Base-by-base conservation (phyloP, 148 eudicot genomes). In the Chenopodium suecicum region DNA sequence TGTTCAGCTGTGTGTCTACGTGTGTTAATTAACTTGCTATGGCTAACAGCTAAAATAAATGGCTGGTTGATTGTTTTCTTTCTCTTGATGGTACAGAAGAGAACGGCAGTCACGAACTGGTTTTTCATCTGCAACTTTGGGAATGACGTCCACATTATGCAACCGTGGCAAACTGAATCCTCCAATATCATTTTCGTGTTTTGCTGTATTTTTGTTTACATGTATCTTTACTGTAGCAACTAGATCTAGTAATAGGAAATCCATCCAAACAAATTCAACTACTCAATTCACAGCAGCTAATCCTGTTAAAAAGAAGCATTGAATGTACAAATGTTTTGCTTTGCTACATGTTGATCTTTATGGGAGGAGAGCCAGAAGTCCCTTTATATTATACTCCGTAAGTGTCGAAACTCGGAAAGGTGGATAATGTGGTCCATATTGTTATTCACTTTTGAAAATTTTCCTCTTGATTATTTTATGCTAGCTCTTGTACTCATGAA, bases 91-190 rank as follows among this genome's bases (percentile, higher is more conserved):
- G 12, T 23, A 76, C 85, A 82, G 63, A 54, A 48, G 82, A 37
- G 69, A 78, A 85, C 70, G 63, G 68, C 77, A 75, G n/a, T 85
- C 87, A 10, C 80, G 85, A 60, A 71, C 75, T n/a, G 85, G 85
- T 34, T 85, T 85, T 62, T 77, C 84, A 32, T 85, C 82, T 17
- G 23, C 82, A 63, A 82, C 87, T 31, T 14, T 74, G 76, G 77
- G 20, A 29, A 79, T 71, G 68, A 52, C 82, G 22, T 81, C 85
- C 31, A 11, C 80, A 32, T 81, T 66, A 31, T 81, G 76, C 75
- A 84, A 32, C 78, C 50, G 4, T 41, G 25, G 46, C 56, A 67
- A 74, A 73, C 34, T 73, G 52, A 56, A 44, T 56, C 71, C 82
- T 73, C 54, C 41, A 19, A 10, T 65, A 54, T 73, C 81, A 44